Conservation (phyloP, 202 grass and related monocot genomes). For the Hordeum pubiflorum region DNA sequence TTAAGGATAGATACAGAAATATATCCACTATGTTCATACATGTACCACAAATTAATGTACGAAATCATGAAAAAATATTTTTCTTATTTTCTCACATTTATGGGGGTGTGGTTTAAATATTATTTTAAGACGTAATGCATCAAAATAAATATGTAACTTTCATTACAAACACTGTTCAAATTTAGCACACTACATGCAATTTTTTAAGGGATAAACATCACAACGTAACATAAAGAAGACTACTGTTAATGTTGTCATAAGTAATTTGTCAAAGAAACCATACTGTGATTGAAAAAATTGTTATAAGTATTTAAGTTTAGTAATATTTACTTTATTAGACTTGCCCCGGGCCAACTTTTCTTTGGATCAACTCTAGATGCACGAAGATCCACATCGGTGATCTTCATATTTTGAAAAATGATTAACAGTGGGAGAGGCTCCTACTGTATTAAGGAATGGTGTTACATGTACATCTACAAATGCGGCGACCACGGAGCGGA, state of each 20-base stretch:
- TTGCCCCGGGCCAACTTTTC: accelerated
- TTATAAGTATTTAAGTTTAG: neutral
- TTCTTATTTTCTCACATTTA: neutral
- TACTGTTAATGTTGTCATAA: neutral
- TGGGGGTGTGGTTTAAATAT: neutral
- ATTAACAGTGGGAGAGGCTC: too few relatives aligned
- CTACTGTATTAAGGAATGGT: too few relatives aligned
- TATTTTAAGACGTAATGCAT: neutral
- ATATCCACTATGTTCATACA: neutral
- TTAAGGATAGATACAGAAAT: neutral
- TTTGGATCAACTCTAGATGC: neutral
- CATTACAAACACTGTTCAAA: neutral
- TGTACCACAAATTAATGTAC: neutral
- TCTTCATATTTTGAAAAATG: too few relatives aligned
- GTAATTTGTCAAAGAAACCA: neutral
- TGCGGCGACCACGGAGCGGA: too few relatives aligned
- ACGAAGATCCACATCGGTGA: too few relatives aligned
- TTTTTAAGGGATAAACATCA: neutral
- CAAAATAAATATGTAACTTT: neutral
- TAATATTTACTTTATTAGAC: neutral
- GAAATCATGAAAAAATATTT: neutral
- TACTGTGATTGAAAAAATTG: neutral
- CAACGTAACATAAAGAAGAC: neutral
- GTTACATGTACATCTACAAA: too few relatives aligned
- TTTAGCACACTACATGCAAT: neutral